A percentile compares a stretch with the other conserved stretches of the same genome.
Conservation (phyloP, 768 basidiomycete genomes). For the Russula earlei region DNA sequence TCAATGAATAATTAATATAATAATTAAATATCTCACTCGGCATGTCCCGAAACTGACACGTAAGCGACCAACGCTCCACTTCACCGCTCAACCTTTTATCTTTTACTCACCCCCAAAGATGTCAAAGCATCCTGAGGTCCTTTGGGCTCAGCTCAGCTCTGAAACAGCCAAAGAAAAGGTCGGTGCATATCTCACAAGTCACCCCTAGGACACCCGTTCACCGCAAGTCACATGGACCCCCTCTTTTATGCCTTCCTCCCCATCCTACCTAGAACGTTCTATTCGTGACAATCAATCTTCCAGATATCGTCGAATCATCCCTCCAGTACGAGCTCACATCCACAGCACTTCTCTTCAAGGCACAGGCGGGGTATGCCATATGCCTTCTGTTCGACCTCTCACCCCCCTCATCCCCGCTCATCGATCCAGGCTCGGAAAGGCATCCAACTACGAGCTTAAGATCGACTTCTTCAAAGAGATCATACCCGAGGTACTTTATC, state of each 20-base stretch:
- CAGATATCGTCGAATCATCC: slow-evolving; percentile 52
- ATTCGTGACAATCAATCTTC: slow-evolving; percentile 76
- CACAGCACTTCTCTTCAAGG: slow-evolving; percentile 53
- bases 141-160: slow-evolving; percentile 93
- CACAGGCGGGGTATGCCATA: slow-evolving; percentile 49
- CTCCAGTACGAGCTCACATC: slow-evolving; percentile 53
- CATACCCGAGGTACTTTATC: slow-evolving; percentile 53
- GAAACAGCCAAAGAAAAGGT: slow-evolving; percentile 59
- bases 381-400: not conserved
- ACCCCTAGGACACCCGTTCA: slow-evolving; percentile 3
- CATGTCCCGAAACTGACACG: slow-evolving; percentile 1
- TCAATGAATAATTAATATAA: not conserved
- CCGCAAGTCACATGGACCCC: not conserved
- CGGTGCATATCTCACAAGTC: slow-evolving; percentile 6
- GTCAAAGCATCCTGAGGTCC: slow-evolving; percentile 69
- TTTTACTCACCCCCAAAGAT: slow-evolving; percentile 7
- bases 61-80: not conserved
- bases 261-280: slow-evolving; percentile 94
- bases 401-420: not conserved
- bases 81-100: not conserved
- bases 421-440: not conserved
- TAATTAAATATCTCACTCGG: not conserved
- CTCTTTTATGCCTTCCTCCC: not conserved
- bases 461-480: slow-evolving; percentile 72
- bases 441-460: slow-evolving; percentile 48